Conservation (phyloP, 2,329 filamentous ascomycete species). For the Colletotrichum lentis region DNA sequence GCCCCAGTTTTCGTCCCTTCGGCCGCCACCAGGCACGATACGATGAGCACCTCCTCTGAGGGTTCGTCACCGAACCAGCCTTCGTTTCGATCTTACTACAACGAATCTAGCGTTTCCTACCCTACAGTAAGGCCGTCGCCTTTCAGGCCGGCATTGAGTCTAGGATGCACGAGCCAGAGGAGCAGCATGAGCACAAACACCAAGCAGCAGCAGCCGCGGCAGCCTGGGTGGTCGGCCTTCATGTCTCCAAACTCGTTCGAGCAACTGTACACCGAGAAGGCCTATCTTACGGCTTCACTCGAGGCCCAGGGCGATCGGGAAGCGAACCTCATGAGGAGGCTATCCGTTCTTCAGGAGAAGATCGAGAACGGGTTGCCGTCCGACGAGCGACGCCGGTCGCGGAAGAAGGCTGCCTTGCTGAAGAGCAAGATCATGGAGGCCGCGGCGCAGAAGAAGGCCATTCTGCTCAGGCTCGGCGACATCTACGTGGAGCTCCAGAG, state of each 20-base stretch:
- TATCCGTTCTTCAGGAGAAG: conserved; percentile 49
- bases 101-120: neutral
- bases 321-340: conserved; percentile 50
- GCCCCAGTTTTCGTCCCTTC: conserved; percentile 15
- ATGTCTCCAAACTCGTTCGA: conserved; percentile 52
- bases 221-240: conserved; percentile 40
- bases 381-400: conserved; percentile 44
- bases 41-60: neutral
- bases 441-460: conserved; percentile 56
- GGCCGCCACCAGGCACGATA: neutral
- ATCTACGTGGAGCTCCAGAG: conserved; percentile 59
- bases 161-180: neutral
- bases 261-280: conserved; percentile 55
- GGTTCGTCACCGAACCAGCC: neutral
- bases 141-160: neutral
- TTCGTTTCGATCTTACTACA: neutral
- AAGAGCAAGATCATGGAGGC: conserved; percentile 54
- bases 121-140: neutral
- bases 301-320: conserved; percentile 52
- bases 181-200: conserved; percentile 9
- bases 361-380: conserved; percentile 38
- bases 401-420: conserved; percentile 54
- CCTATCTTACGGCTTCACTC: conserved; percentile 55
- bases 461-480: conserved; percentile 58
- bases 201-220: conserved; percentile 11